phyloP scores from a whole-genome alignment of 2,329 filamentous ascomycete species.

The Pyricularia sp. region DNA sequence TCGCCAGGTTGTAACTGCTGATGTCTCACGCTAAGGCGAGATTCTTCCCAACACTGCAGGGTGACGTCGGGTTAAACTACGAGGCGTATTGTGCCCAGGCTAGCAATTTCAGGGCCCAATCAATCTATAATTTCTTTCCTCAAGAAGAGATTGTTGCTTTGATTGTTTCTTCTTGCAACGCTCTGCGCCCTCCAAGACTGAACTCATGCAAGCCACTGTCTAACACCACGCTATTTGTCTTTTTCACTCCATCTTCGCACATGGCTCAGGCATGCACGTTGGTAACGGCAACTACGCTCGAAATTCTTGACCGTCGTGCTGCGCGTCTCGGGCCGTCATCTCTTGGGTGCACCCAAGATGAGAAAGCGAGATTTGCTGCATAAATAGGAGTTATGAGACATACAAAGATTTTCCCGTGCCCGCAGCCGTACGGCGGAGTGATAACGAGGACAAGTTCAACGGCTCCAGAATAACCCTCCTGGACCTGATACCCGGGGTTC shows the following conservation, averaged over 20 bases:
- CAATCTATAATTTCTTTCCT: neutral
- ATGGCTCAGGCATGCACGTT: neutral
- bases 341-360: conserved; percentile 11
- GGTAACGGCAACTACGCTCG: neutral
- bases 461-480: conserved; percentile 19
- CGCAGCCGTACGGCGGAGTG: too few relatives aligned
- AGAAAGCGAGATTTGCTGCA: too few relatives aligned
- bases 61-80: too few relatives aligned
- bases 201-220: neutral
- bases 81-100: too few relatives aligned
- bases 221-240: neutral
- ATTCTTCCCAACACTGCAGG: too few relatives aligned
- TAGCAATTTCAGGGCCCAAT: too few relatives aligned
- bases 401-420: conserved; percentile 17
- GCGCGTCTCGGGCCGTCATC: neutral
- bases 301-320: neutral
- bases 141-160: neutral
- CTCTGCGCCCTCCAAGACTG: neutral
- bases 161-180: neutral
- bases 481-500: too few relatives aligned
- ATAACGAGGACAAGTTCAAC: conserved; percentile 17
- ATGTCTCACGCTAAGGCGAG: too few relatives aligned
- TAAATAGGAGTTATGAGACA: too few relatives aligned
- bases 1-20: too few relatives aligned
- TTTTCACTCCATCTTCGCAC: neutral